phyloP scores from a whole-genome alignment of 2,329 filamentous ascomycete genomes.

The Cladophialophora psammophila region DNA sequence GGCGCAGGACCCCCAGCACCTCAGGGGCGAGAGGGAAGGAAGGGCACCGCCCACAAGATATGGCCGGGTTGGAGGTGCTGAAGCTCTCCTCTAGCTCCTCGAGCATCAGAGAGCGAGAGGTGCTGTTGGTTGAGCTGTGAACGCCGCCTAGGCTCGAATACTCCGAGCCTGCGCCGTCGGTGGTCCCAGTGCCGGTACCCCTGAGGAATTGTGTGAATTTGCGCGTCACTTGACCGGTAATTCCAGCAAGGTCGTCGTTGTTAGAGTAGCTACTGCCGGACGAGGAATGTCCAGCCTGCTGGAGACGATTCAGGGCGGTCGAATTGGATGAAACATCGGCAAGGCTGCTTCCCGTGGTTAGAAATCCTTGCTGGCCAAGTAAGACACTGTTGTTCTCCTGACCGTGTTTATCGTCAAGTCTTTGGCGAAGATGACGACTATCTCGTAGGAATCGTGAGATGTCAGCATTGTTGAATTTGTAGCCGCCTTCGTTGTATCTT shows the following conservation, averaged over 20 bases:
- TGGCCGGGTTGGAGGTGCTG: neutral
- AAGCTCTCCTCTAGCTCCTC: slow-evolving; percentile 7
- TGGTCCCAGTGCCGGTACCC: neutral
- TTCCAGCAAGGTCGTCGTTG: neutral
- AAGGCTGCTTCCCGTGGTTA: slow-evolving; percentile 24
- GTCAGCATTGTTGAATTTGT: slow-evolving; percentile 18
- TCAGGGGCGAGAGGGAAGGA: slow-evolving; percentile 23
- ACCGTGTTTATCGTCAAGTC: neutral
- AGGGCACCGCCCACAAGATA: slow-evolving; percentile 15
- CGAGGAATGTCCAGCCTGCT: neutral
- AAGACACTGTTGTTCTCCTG: neutral
- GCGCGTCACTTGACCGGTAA: neutral
- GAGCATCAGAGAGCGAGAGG: slow-evolving; percentile 15
- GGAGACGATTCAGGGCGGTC: neutral
- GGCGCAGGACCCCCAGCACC: slow-evolving; percentile 4
- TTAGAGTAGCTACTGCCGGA: slow-evolving; percentile 1
- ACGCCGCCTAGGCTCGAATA: slow-evolving; percentile 3
- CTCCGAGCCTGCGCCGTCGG: neutral
- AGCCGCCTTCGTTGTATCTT: slow-evolving; percentile 14
- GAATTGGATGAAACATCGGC: slow-evolving; percentile 27
- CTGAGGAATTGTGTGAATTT: slow-evolving; percentile 13
- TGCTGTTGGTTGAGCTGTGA: slow-evolving; percentile 10
- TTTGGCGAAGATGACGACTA: slow-evolving; percentile 9
- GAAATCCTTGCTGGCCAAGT: slow-evolving; percentile 4
- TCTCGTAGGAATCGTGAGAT: slow-evolving; percentile 29